phyloP scores from a whole-genome alignment of 257 asterid genomes.

The Salvia hispanica region DNA sequence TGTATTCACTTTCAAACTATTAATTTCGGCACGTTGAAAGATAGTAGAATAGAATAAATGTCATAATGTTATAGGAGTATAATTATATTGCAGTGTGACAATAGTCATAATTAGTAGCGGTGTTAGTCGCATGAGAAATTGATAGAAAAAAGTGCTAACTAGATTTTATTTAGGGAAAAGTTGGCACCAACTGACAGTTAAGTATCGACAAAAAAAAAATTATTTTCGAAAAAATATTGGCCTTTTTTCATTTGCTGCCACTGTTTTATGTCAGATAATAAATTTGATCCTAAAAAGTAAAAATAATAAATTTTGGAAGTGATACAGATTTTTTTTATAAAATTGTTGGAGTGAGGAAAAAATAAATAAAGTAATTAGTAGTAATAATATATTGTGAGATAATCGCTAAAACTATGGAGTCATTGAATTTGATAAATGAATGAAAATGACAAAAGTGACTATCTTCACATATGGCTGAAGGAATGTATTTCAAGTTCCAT shows the following conservation, averaged over 20 bases:
- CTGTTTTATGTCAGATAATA: not conserved
- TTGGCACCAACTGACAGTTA: not conserved
- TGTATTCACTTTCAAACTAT: not conserved
- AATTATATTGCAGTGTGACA: not conserved
- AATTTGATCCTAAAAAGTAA: no score
- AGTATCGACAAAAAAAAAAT: not conserved
- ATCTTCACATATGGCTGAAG: no score
- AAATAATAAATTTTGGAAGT: no score
- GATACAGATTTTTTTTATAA: no score
- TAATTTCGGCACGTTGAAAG: not conserved
- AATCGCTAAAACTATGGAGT: no score
- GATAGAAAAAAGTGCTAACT: not conserved
- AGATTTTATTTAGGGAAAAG: not conserved
- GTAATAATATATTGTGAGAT: no score
- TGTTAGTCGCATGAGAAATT: conserved; percentile 5
- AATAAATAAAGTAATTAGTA: no score
- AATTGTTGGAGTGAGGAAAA: no score
- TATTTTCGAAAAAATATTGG: not conserved
- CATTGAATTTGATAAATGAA: no score
- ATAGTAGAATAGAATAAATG: not conserved
- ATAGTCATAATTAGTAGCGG: not conserved
- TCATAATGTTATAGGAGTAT: not conserved
- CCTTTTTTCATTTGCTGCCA: not conserved
- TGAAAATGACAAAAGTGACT: no score
- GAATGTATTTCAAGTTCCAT: not conserved